A percentile compares a stretch with the other conserved stretches of the same genome.
These are phyloP conservation scores for Penicillium canariense DNA, from an alignment of 495 filamentous ascomycete species.

Conservation along the genomic window DNA sequence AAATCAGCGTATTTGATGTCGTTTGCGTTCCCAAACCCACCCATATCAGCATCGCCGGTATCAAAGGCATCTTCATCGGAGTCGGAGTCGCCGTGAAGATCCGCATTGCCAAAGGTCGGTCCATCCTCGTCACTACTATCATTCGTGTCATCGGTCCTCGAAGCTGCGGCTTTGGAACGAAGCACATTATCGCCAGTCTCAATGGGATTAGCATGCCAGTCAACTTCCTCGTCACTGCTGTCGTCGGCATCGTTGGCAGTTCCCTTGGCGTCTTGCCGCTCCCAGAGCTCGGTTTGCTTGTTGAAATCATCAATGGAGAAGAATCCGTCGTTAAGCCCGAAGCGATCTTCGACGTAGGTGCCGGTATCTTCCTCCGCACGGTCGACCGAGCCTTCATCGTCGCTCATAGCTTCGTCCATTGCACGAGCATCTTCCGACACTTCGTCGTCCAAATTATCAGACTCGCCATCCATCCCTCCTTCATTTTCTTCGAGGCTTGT, in stretches of 20 bases:
- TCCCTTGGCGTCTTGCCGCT: constrained; percentile 72
- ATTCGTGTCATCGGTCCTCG: constrained; percentile 36
- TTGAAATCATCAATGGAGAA: constrained; percentile 99
- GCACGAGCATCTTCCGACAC: constrained; percentile 11
- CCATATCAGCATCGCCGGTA: constrained; percentile 40
- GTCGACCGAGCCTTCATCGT: constrained; percentile 18
- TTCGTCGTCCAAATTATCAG: constrained; percentile 6
- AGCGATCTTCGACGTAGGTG: constrained; percentile 55
- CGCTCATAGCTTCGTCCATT: constrained; percentile 24
- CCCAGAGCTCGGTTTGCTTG: constrained; percentile 80
- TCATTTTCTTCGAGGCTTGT: constrained; percentile 30
- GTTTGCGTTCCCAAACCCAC: constrained; percentile 69
- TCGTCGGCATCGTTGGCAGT: constrained; percentile 59
- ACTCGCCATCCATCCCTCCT: constrained; percentile 23
- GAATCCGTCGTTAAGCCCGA: constrained; percentile 89
- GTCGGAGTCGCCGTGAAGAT: constrained; percentile 58
- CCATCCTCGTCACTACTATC: constrained; percentile 64
- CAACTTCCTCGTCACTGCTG: constrained; percentile 75
- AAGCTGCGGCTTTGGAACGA: not conserved
- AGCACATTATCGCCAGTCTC: not conserved
- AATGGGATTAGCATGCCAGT: constrained; percentile 68
- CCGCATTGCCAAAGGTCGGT: constrained; percentile 71
- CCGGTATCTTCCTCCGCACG: constrained; percentile 34
- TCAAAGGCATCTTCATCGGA: constrained; percentile 51
- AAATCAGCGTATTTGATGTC: constrained; percentile 86